These are phyloP conservation scores for Euphorbia lathyris DNA, from an alignment of 345 rosid genomes.

Conservation along the genomic window DNA sequence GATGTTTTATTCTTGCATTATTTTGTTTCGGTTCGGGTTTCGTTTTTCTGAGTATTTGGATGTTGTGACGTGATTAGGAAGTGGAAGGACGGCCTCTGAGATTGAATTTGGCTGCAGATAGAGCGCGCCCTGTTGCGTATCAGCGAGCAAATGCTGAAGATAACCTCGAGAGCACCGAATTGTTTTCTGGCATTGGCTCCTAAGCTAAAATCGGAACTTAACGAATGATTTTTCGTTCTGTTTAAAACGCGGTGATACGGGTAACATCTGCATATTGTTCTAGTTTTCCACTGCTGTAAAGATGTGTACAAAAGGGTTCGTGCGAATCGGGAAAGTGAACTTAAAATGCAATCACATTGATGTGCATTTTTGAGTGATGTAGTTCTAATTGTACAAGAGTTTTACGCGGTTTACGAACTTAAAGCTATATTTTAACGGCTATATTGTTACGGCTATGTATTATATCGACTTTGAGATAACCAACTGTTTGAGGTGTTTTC, in stretches of 20 bases:
- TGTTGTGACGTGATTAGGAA: constrained; percentile 47
- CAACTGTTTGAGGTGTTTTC: not conserved
- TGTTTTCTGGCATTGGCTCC: constrained; percentile 46
- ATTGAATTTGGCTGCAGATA: constrained; percentile 63
- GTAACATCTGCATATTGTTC: not conserved
- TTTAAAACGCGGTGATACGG: not conserved
- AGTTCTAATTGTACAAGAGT: not conserved
- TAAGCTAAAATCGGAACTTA: constrained; percentile 18
- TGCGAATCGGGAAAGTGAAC: constrained; percentile 14
- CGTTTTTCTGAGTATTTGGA: constrained; percentile 1
- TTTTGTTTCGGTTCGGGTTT: constrained; percentile 3
- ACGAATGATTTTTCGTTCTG: constrained; percentile 1
- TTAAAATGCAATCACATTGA: not conserved
- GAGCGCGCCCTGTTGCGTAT: constrained; percentile 31
- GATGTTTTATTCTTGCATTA: not conserved
- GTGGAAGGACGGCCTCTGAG: constrained; percentile 85
- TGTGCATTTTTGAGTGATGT: not conserved
- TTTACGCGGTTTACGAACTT: not conserved
- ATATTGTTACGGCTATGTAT: too few species aligned
- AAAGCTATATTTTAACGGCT: not conserved
- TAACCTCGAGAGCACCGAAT: constrained; percentile 43
- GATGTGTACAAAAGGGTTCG: constrained; percentile 2
- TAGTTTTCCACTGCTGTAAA: not conserved
- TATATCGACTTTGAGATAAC: too few species aligned
- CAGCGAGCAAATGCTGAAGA: constrained; percentile 22